Evolutionary conservation across 2,329 filamentous ascomycete genomes (phyloP).

Genomic region (Zasmidium citrigriseum): DNA sequence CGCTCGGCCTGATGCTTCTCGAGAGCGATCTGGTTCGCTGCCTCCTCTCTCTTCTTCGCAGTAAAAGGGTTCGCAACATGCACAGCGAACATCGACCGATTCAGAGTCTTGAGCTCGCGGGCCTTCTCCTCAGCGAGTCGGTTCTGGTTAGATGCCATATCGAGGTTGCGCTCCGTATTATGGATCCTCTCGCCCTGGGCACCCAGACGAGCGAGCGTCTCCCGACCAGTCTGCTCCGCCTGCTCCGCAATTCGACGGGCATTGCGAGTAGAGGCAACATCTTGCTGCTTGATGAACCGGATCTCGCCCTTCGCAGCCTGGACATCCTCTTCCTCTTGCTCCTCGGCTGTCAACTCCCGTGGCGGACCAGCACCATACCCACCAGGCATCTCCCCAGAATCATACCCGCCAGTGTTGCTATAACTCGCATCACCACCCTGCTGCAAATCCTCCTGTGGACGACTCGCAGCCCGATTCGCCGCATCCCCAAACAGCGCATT

Average conservation of each 20-base stretch:
- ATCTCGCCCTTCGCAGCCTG: slow-evolving; percentile 73
- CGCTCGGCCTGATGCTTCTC: slow-evolving; percentile 63
- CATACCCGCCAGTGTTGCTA: slow-evolving; percentile 33
- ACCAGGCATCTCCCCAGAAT: slow-evolving; percentile 29
- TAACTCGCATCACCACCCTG: slow-evolving; percentile 31
- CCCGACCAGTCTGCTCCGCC: slow-evolving; percentile 69
- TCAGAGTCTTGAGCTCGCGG: slow-evolving; percentile 79
- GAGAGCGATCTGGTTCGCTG: slow-evolving; percentile 68
- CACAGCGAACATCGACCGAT: slow-evolving; percentile 83
- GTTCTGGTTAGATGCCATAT: slow-evolving; percentile 72
- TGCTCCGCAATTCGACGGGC: slow-evolving; percentile 67
- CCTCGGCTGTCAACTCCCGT: slow-evolving; percentile 78
- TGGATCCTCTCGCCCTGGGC: slow-evolving; percentile 79
- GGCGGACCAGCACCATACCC: slow-evolving; percentile 61
- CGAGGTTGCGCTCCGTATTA: slow-evolving; percentile 80
- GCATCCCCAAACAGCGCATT: slow-evolving; percentile 67
- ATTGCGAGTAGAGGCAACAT: slow-evolving; percentile 71
- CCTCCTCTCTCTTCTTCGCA: slow-evolving; percentile 58
- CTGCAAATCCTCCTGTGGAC: slow-evolving; percentile 41
- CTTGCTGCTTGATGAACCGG: slow-evolving; percentile 73
- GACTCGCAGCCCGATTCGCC: slow-evolving; percentile 50
- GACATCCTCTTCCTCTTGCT: slow-evolving; percentile 73
- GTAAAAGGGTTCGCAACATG: slow-evolving; percentile 59
- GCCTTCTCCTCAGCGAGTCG: slow-evolving; percentile 77
- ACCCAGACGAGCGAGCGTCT: slow-evolving; percentile 72